Base-by-base conservation (phyloP, 192 early-diverging fungal species). In the Podila epicladia region DNA sequence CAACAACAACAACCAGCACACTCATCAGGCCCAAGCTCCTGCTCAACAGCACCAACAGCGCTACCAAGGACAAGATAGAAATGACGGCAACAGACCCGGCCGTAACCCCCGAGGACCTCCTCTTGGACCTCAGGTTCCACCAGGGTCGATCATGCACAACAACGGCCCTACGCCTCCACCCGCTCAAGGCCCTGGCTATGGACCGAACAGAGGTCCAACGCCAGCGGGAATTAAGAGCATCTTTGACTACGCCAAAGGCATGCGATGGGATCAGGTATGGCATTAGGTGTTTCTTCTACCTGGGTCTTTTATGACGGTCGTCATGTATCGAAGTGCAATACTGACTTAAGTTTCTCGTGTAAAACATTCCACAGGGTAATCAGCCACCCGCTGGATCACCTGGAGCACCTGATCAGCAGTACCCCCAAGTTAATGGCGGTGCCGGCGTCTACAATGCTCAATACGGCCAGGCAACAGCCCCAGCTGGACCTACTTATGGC, bases 181-280 rank as follows among this genome's bases (percentile, higher is more conserved):
- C 12, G 55, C n/a, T 33, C 61, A 33, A 12, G 64, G 53, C 20
- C 50, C 57, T 57, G 70, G 55, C 28, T 35, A 48, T 64, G 50
- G 28, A 69, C 66, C 41, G 20, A 35, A 48, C 41, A 24, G 64
- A 26, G 64, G 64, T 28, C 48, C 64, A 13, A 11, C n/a, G 9
- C 22, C 66, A n/a, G 71, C 61, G 0, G 26, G 62, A 11, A 73
- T 80, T 62, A 80, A 80, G 62, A 73, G 65, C 26, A 80, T 80
- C 31, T 80, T 73, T 65, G 77, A 80, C 24, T 80, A 80, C 51
- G 77, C 70, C 11, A 80, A 80, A 60, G 77, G 77, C 29, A 80
- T 73, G 77, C 66, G 71, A 53, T 80, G 77, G 77, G 71, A 80
- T 61, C 65, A 67, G 60, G 77, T 80, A 80, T 15, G 41, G 0